Evolutionary conservation across 805 yeast species (phyloP).

Genomic region (Cyberlindnera bimundalis): DNA sequence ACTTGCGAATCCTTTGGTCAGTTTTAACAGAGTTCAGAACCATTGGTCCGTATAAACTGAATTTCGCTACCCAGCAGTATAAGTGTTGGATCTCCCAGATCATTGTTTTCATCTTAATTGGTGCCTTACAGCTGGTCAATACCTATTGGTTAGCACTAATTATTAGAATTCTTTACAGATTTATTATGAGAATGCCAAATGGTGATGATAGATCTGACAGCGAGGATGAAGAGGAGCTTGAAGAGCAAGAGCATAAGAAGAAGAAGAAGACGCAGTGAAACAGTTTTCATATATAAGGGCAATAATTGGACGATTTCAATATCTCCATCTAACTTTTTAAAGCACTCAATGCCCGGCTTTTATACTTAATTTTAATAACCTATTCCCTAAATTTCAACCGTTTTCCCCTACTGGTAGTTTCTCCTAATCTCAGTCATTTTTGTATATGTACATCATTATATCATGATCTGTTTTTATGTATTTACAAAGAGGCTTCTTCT

Average conservation of each 20-base stretch:
- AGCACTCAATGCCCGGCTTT: no score
- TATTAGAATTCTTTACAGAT: conserved; percentile 70
- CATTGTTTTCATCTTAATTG: conserved; percentile 74
- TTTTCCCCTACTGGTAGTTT: no score
- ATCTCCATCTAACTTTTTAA: no score
- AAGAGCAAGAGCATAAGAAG: conserved; percentile 5
- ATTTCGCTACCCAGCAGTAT: conserved; percentile 90
- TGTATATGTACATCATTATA: neutral
- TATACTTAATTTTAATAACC: no score
- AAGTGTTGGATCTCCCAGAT: conserved; percentile 95
- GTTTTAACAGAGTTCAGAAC: conserved; percentile 81
- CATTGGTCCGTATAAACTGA: conserved; percentile 75
- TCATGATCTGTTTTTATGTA: conserved; percentile 1
- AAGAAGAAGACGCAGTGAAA: conserved; percentile 10
- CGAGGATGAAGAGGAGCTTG: conserved; percentile 12
- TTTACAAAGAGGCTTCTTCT: conserved; percentile 10
- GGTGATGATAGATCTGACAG: conserved; percentile 40
- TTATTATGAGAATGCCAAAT: conserved; percentile 68
- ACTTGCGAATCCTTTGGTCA: conserved; percentile 77
- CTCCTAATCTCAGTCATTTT: neutral
- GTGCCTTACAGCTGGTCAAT: conserved; percentile 82
- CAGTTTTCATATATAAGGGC: no score
- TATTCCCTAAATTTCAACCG: no score
- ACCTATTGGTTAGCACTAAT: conserved; percentile 85
- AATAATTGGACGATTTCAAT: no score